Conservation (phyloP, 202 grass and related monocot genomes). For the Zizania palustris region DNA sequence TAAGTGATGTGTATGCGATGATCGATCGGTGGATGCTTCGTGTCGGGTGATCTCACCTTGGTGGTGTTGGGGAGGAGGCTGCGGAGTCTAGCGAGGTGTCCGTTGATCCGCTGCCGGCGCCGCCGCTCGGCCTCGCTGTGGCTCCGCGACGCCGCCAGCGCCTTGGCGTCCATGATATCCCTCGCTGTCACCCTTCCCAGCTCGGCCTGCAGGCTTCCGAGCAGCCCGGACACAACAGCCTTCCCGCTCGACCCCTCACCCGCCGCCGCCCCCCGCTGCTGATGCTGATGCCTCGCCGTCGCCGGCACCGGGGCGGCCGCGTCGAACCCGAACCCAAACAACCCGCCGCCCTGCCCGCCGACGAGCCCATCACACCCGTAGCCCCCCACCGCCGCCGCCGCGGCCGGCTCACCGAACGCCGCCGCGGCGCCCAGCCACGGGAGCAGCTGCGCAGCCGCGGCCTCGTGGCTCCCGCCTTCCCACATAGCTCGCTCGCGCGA, state of each 20-base stretch:
- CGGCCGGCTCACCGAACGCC: slow-evolving; percentile 38
- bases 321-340: slow-evolving; percentile 56
- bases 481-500: slow-evolving; percentile 53
- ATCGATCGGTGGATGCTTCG: neutral
- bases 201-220: slow-evolving; percentile 84
- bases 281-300: slow-evolving; percentile 33
- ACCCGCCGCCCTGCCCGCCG: slow-evolving; percentile 42
- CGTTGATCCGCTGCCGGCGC: slow-evolving; percentile 89
- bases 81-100: slow-evolving; percentile 77
- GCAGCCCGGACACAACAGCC: slow-evolving; percentile 58
- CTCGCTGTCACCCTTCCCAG: slow-evolving; percentile 77
- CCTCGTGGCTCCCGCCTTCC: slow-evolving; percentile 65
- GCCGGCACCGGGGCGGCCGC: slow-evolving; percentile 4
- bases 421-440: slow-evolving; percentile 52
- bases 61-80: slow-evolving; percentile 95
- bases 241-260: slow-evolving; percentile 29
- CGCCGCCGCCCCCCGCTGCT: slow-evolving; percentile 44
- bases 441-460: slow-evolving; percentile 35
- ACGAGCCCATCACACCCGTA: slow-evolving; percentile 44
- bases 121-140: slow-evolving; percentile 99
- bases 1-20: neutral
- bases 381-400: slow-evolving; percentile 24
- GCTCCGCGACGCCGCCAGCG: slow-evolving; percentile 86
- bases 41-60: slow-evolving; percentile 76
- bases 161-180: slow-evolving; percentile 97